Evolutionary conservation across 129 eudicot species (phyloP), one percentile per base, ranked within the genome.

Genomic region (Silybum marianum): DNA sequence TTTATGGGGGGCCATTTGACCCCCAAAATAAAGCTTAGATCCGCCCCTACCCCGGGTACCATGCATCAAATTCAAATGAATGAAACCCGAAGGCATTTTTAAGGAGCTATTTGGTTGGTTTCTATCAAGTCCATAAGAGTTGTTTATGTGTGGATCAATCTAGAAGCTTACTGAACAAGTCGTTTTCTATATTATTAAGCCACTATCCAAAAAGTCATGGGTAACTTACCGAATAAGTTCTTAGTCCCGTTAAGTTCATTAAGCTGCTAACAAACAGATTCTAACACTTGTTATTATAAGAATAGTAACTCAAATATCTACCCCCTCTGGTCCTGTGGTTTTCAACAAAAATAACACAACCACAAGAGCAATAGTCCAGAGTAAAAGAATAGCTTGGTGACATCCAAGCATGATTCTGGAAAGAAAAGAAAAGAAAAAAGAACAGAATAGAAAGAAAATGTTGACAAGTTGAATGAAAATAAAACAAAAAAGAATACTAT

Each of bases 271-370:
- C 9, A 38, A 38, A 38, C 36, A 38, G 0, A 38, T 1, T 75
- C 70, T 32, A 32, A 18, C n/a, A 69, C 24, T 34, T 69, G 39
- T 51, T 82, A 76, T 76, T 69, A 82, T 69, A 76, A 69, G 58
- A 48, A 69, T 69, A 75, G 39, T 34, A 71, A 82, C 62, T 22
- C 39, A 71, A 82, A 83, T 79, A 79, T 77, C 81, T 82, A 86
- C 81, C 85, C 85, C 81, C 85, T 84, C 78, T 83, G 80, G 85
- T 92, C 90, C 88, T 73, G 85, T 93, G 93, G 97, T 86, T 87
- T 86, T 87, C 84, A 80, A 89, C 81, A 88, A 93, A 93, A 93
- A 89, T 79, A 88, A 89, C 88, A 84, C 74, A 88, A 91, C 92
- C 98, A 91, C 88, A 80, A 83, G 96, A 89, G 75, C 88, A 24